Base-by-base conservation (phyloP, 192 early-diverging fungal genomes). In the Entomortierella beljakovae region DNA sequence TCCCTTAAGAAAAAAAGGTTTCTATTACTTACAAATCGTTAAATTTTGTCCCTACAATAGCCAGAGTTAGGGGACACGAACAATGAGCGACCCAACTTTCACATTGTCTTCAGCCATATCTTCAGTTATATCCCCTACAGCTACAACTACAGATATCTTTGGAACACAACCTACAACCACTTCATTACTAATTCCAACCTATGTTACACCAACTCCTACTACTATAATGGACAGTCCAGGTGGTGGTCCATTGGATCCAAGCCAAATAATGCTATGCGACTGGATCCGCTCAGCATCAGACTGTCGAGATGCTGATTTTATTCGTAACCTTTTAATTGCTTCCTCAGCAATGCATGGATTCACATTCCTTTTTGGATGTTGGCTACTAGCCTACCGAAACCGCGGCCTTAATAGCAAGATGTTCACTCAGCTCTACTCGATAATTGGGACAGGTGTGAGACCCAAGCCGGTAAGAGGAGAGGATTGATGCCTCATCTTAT, bases 401-500 rank as follows among this genome's bases (percentile, higher is more conserved):
- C 67, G 67, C 13, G 75, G 75, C 6, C n/a, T 79, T 8, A 79
- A 79, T 22, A 43, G 20, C 54, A 70, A 55, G 55, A 79, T 79
- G 43, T 25, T 79, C 20, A 69, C 75, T 9, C 67, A 79, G 35
- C 75, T 79, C 31, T 79, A 60, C 55, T 26, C 42, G 46, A 48
- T 33, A 7, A 62, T 64, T 11, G 75, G 75, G 6, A 70, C 67
- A 42, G 75, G 75, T 1, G 26, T 79, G 13, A 42, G 68, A 23
- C 75, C 75, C 1, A 79, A 79, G 40, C 75, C 75, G 34, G 75
- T 79, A 69, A 70, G 75, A 20, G n/a, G n/a, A n/a, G n/a, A n/a
- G n/a, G n/a, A n/a, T n/a, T n/a, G n/a, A n/a, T n/a, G n/a, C n/a
- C n/a, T n/a, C n/a, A n/a, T n/a, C n/a, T n/a, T n/a, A n/a, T n/a